A percentile compares a stretch with the other conserved stretches of the same genome.
Conservation (phyloP, 179 eudicot species). For the Kewa caespitosa region DNA sequence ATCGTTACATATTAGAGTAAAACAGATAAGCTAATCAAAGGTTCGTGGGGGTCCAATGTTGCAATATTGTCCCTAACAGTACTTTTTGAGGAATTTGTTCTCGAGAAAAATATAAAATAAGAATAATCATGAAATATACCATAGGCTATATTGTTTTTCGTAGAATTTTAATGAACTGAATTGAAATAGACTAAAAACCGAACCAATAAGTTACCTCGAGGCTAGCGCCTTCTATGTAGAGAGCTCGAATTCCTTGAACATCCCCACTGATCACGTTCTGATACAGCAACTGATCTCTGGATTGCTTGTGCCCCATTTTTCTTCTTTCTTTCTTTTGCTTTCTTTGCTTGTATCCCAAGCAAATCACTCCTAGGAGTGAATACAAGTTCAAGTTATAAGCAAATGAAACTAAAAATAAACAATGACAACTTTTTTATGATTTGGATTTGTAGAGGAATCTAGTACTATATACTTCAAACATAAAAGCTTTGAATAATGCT, state of each 20-base stretch:
- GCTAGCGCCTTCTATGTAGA: slow-evolving; percentile 68
- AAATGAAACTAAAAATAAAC: too few species aligned
- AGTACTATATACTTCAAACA: too few species aligned
- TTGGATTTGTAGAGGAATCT: background rate
- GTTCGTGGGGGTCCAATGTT: background rate
- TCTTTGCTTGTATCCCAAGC: background rate
- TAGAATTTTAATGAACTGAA: too few species aligned
- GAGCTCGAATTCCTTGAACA: slow-evolving; percentile 58
- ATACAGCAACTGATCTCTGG: slow-evolving; percentile 66
- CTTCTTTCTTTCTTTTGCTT: background rate
- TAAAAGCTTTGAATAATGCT: slow-evolving; percentile 16
- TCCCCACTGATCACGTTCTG: slow-evolving; percentile 65
- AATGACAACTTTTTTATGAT: background rate
- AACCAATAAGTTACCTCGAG: slow-evolving; percentile 58
- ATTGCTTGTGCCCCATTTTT: slow-evolving; percentile 81
- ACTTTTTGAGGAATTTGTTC: background rate
- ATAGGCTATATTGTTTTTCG: too few species aligned
- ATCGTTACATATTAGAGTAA: background rate
- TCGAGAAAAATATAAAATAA: too few species aligned
- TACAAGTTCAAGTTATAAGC: background rate
- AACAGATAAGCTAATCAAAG: background rate
- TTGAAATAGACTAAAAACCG: background rate
- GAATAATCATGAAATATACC: too few species aligned
- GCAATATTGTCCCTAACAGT: background rate
- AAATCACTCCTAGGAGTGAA: background rate